These are phyloP conservation scores for Rubia tinctorum DNA, from an alignment of 305 asterid species.

Conservation along the genomic window DNA sequence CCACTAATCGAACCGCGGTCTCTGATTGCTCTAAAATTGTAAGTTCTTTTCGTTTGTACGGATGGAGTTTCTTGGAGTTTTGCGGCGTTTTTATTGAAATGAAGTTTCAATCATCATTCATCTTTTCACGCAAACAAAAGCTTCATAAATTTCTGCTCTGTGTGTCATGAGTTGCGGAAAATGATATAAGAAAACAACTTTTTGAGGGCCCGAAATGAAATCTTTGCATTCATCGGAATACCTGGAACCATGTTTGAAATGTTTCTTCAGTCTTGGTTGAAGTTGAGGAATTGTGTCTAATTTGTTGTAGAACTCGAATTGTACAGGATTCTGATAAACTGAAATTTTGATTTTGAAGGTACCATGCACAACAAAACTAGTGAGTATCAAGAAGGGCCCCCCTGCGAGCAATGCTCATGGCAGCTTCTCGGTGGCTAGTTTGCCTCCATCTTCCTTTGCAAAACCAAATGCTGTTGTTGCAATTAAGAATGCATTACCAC, in stretches of 20 bases:
- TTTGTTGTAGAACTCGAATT: neutral
- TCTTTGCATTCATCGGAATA: neutral
- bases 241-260: neutral
- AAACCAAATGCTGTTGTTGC: conserved; percentile 40
- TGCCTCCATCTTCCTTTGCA: conserved; percentile 35
- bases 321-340: neutral
- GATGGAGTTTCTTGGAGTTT: neutral
- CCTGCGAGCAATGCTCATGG: conserved; percentile 34
- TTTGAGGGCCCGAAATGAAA: neutral
- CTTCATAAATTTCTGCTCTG: neutral
- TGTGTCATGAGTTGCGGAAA: neutral
- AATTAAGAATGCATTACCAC: conserved; percentile 31
- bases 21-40: conserved; percentile 57
- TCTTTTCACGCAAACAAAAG: neutral
- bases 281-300: conserved; percentile 1
- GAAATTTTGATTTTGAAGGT: conserved; percentile 36
- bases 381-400: conserved; percentile 64
- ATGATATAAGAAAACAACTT: neutral
- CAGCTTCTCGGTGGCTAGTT: conserved; percentile 32
- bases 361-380: conserved; percentile 61
- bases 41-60: conserved; percentile 20
- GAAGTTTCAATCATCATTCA: no score
- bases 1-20: conserved; percentile 28
- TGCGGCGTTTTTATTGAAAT: neutral
- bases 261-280: neutral